Evolutionary conservation across 768 basidiomycete genomes (phyloP), one percentile per base, ranked within the genome.

Genomic region (Cytidiella melzeri): DNA sequence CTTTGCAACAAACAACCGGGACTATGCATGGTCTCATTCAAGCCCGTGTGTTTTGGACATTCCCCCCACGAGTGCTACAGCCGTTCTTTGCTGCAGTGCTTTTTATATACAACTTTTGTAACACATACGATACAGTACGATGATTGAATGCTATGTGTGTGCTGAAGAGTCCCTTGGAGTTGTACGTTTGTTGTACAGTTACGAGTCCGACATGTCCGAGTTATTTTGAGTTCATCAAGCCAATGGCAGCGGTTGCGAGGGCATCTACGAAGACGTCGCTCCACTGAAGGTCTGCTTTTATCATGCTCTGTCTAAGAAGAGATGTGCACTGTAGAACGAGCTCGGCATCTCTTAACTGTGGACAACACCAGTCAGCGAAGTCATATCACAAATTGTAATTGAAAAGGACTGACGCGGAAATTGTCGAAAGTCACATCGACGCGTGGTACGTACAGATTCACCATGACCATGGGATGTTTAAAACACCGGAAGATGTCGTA

Each of bases 371-470:
- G 5, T 23, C 4, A 30, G 13, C 12, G 26, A 18, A 36, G 10
- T 15, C 21, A 47, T 13, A 25, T 4, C 20, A 9, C 15, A 18
- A 20, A 4, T 26, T 1, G 4, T 38, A 30, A 15, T 34, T 20
- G 19, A 2, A 12, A 3, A 1, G 24, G 3, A 55, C 61, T 18
- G 40, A 63, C 62, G 19, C 69, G 66, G 57, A 74, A 75, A 15
- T 68, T 55, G 37, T 68, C 65, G 42, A 74, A 75, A 5, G 66
- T 70, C 25, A 74, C 62, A 39, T 75, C 71, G 3, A 63, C 55
- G 4, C 67, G 64, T 11, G 64, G 55, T 18, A 68, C 57, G 51
- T 69, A 64, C 4, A 76, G 44, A 47, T 73, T 68, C 11, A 71
- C 50, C 9, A 56, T 52, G 7, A 56, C 57, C 52, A 66, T 54